A percentile compares a stretch with the other conserved stretches of the same genome.
phyloP scores from a whole-genome alignment of 345 rosid species.

The Hibiscus mutabilis region DNA sequence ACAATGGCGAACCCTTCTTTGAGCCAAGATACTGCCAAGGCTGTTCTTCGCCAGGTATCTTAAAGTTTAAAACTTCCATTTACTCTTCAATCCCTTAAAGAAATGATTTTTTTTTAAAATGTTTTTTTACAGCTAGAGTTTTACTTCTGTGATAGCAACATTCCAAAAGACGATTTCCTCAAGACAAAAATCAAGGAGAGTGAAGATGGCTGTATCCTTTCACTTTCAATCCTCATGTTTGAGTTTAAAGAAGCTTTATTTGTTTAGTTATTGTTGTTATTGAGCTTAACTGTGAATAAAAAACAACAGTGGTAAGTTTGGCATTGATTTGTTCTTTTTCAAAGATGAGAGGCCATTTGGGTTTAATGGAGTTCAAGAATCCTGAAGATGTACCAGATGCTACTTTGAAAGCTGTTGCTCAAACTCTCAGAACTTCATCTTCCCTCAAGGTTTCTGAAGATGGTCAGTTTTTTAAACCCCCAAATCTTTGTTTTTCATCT shows the following conservation, averaged over 20 bases:
- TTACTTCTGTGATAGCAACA: constrained; percentile 91
- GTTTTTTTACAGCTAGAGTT: constrained; percentile 62
- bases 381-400: constrained; percentile 68
- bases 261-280: constrained; percentile 6
- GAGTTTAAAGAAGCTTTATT: neutral
- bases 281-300: constrained; percentile 22
- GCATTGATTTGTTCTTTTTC: constrained; percentile 87
- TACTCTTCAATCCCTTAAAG: neutral
- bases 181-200: constrained; percentile 50
- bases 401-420: constrained; percentile 70
- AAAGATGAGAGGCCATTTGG: constrained; percentile 80
- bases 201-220: constrained; percentile 74
- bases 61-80: neutral
- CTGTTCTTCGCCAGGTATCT: constrained; percentile 75
- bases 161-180: constrained; percentile 75
- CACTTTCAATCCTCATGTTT: neutral
- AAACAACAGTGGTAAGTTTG: constrained; percentile 63
- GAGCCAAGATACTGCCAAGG: constrained; percentile 52
- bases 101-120: neutral
- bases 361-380: constrained; percentile 50
- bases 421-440: constrained; percentile 61
- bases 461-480: constrained; percentile 37
- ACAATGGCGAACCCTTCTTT: constrained; percentile 48
- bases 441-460: constrained; percentile 82
- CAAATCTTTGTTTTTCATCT: neutral